Conservation (phyloP, 106 monocot species). For the Allium sativum region DNA sequence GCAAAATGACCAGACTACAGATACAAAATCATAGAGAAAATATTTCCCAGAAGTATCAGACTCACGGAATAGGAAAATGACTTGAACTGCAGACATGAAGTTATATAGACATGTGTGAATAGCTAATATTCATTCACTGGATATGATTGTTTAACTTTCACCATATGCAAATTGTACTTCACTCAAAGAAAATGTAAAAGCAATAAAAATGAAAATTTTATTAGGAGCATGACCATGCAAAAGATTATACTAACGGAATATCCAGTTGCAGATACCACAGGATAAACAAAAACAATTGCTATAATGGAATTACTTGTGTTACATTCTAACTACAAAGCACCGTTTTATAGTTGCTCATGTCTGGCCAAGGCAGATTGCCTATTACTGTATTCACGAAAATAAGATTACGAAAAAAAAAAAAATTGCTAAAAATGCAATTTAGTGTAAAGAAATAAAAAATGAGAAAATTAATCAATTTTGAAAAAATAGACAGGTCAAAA, state of each 20-base stretch:
- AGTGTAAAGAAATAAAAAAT: not conserved
- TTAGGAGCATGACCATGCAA: too few species aligned
- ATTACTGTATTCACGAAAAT: not conserved
- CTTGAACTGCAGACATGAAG: not conserved
- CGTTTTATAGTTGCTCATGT: too few species aligned
- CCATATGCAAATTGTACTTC: not conserved
- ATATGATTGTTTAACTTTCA: not conserved
- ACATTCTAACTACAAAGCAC: too few species aligned
- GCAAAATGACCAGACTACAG: not conserved
- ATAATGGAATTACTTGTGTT: too few species aligned
- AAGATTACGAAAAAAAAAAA: too few species aligned
- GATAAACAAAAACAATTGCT: too few species aligned
- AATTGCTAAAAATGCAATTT: not conserved
- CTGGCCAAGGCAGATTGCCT: not conserved
- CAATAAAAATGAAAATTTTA: too few species aligned
- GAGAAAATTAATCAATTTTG: not conserved
- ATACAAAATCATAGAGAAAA: not conserved
- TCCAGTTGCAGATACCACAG: too few species aligned
- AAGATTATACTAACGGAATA: too few species aligned
- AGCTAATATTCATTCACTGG: not conserved
- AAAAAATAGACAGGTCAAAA: not conserved
- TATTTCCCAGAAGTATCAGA: not conserved
- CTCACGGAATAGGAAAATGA: not conserved
- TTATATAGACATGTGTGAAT: not conserved
- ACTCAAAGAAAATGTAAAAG: not conserved